Base-by-base conservation (phyloP, 2,329 filamentous ascomycete species). In the Nectriaceae sp. region DNA sequence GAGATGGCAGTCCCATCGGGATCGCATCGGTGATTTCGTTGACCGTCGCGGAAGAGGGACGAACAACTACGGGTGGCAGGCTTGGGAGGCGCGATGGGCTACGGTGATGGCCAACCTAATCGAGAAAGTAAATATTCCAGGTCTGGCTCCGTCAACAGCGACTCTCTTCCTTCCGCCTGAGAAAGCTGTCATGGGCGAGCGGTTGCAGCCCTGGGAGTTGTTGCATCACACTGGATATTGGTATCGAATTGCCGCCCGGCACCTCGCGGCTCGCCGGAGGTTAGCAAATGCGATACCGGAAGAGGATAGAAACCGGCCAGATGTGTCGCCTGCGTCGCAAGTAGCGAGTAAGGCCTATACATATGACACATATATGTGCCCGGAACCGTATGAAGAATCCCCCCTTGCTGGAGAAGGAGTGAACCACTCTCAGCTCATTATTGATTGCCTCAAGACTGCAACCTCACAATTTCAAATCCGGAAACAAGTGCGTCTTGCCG, bases 11-110 rank as follows among this genome's bases (percentile, higher is more conserved):
- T 76, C 75, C 31, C 95, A 97, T 67, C 83, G 86, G 52, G 80
- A 85, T 46, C 83, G 87, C 47, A 84, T 93, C 55, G 79, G 78
- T 46, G 87, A 90, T 59, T 82, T 97, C 44, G 76, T 97, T 15
- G 90, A 96, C 63, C 81, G 89, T 16, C 84, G 88, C 57, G 92
- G 91, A 4, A 89, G 89, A 59, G 93, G 93, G 1, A 91, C 89
- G 3, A 83, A 84, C 24, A 96, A 90, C 56, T 97, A 97, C 66
- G 90, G 90, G 5, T 97, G 92, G 89, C 83, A 90, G 62, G 92
- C 93, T 2, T 99, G 93, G 92, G 88, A 96, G 70, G 85, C 89
- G 35, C 81, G 89, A 47, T 87, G 83, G 83, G 78, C 81, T 15
- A 73, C 73, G 19, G 71, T 83, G 11, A 86, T 87, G 83, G 83